Evolutionary conservation across 768 basidiomycete genomes (phyloP), one percentile per base, ranked within the genome.

Genomic region (Leccinum sublutescens): DNA sequence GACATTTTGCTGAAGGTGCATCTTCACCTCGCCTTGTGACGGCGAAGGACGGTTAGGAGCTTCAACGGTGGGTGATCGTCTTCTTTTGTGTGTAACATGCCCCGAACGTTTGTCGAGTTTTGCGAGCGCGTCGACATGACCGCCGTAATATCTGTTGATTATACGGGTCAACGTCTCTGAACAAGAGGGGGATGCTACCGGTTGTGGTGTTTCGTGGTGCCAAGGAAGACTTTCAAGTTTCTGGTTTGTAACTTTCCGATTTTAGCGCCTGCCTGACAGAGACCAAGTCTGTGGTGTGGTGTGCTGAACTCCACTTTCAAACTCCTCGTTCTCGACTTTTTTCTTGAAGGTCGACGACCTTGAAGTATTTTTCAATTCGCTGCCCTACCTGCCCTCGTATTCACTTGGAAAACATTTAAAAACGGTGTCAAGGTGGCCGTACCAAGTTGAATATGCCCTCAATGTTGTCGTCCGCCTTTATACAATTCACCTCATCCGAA

Each of bases 1-100:
- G 33, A 12, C 4, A 33, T 33, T 33, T 33, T 33, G 11, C 33
- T 33, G 33, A 33, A 33, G 12, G 33, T 12, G 33, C 33, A 33
- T 33, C 33, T 33, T 33, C 33, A 33, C 33, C 33, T 33, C 33
- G 33, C 33, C 33, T 33, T 33, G 33, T 33, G 33, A 33, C 33
- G 5, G 33, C 31, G 31, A 33, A 33, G 31, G 5, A 11, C 31
- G 31, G 31, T 33, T 11, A 36, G 52, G 23, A 43, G 27, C 23
- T 36, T 23, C 38, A 57, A 64, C 49, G 64, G 60, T 64, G 43
- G 56, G 64, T 63, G 53, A 15, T 36, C 14, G 52, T 50, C n/a
- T 56, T 34, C 50, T 50, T 5, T 33, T 23, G 23, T 33, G 33
- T 11, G 33, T 33, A 33, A 33, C 33, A 10, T 19, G 48, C n/a